Evolutionary conservation across 352 stramenopile genomes (phyloP).

Genomic region (Globisporangium paroecandrum): DNA sequence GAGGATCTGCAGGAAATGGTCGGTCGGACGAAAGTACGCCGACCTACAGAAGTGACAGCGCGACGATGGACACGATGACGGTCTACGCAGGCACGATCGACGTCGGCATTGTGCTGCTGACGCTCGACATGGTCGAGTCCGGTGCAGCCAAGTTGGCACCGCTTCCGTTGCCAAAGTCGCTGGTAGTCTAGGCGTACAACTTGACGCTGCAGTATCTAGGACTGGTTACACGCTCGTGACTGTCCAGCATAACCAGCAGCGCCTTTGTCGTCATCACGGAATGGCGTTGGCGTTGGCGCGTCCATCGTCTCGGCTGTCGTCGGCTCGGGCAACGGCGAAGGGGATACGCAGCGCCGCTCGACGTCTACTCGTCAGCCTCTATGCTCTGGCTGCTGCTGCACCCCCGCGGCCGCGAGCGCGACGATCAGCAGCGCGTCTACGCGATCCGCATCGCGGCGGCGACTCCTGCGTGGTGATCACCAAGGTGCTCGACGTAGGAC

Average conservation of each 20-base stretch:
- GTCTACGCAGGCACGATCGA: constrained; percentile 2
- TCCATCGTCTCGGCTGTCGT: not conserved
- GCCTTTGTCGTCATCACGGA: not conserved
- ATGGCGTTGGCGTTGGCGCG: not conserved
- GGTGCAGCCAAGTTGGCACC: not conserved
- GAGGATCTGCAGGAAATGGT: not conserved
- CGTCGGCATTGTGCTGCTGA: not conserved
- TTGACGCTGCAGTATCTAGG: not conserved
- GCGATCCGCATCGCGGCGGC: constrained; percentile 1
- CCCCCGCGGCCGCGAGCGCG: constrained; percentile 1
- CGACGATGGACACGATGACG: constrained; percentile 4
- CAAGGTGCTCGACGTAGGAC: not conserved
- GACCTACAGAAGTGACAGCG: constrained; percentile 3
- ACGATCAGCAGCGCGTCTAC: not conserved
- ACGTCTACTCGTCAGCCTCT: not conserved
- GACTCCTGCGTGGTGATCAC: not conserved
- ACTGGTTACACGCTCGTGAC: not conserved
- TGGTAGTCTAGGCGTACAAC: not conserved
- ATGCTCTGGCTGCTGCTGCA: not conserved
- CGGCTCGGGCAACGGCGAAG: not conserved
- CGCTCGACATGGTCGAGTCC: not conserved
- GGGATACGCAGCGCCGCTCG: not conserved
- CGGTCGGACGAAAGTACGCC: not conserved
- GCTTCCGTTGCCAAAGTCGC: not conserved
- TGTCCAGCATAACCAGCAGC: not conserved